Evolutionary conservation across 345 rosid species (phyloP).

Genomic region (Toxicodendron radicans): DNA sequence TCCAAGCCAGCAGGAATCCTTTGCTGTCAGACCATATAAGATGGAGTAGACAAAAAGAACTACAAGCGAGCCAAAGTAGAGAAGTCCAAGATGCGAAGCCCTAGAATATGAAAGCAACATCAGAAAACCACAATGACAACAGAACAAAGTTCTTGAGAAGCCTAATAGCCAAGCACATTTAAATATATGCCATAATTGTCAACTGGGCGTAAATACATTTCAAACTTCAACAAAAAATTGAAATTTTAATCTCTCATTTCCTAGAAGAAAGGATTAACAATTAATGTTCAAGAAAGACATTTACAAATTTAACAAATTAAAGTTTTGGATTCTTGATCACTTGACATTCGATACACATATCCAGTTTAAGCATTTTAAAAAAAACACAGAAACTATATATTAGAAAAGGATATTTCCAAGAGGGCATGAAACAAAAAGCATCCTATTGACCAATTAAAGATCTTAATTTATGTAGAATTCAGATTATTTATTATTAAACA

Average conservation of each 20-base stretch:
- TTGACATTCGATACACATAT: background rate
- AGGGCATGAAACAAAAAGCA: background rate
- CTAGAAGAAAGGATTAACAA: background rate
- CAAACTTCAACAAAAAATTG: background rate
- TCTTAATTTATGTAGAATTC: conserved; percentile 10
- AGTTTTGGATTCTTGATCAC: background rate
- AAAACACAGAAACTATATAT: too few relatives aligned
- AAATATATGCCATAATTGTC: background rate
- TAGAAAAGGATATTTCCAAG: background rate
- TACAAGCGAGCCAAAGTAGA: conserved; percentile 78
- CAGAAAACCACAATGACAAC: conserved; percentile 11
- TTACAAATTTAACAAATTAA: background rate
- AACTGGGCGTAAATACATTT: background rate
- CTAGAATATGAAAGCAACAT: conserved; percentile 41
- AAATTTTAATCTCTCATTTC: background rate
- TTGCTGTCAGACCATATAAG: conserved; percentile 90
- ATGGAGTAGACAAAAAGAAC: conserved; percentile 92
- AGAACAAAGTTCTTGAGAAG: conserved; percentile 3
- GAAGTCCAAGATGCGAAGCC: conserved; percentile 95
- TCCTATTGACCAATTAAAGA: background rate
- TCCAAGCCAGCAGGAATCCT: conserved; percentile 95
- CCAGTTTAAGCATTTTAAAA: background rate
- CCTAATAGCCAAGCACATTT: conserved; percentile 15
- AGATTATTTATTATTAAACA: conserved; percentile 20
- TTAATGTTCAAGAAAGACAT: background rate